Percentiles rank a stretch among this genome's conserved stretches.
Conservation (phyloP, 805 yeast genomes). For the Brettanomyces sp. region DNA sequence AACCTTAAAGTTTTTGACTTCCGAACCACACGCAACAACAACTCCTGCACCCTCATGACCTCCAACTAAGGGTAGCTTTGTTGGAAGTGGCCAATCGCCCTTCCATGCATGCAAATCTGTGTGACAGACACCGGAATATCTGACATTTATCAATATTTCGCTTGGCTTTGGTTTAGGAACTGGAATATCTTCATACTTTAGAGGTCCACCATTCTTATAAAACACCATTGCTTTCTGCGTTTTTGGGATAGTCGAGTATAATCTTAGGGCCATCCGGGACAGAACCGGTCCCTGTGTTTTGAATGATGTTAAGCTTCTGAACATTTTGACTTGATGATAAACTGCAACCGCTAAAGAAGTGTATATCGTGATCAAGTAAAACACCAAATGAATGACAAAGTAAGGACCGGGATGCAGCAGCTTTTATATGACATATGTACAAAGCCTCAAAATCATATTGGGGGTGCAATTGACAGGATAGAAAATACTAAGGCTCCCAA, state of each 20-base stretch:
- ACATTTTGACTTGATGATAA: too few species aligned
- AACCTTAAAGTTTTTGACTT: slow-evolving; percentile 60
- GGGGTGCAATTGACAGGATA: too few species aligned
- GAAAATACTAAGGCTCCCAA: too few species aligned
- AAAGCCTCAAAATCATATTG: too few species aligned
- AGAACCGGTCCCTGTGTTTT: too few species aligned
- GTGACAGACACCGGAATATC: slow-evolving; percentile 89
- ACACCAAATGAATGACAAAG: too few species aligned
- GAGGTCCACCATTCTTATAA: slow-evolving; percentile 55
- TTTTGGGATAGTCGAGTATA: slow-evolving; percentile 35
- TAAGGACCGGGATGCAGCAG: too few species aligned
- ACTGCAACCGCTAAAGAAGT: too few species aligned
- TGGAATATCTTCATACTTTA: slow-evolving; percentile 63
- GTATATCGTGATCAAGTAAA: too few species aligned
- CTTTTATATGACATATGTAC: too few species aligned
- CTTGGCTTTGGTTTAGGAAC: slow-evolving; percentile 73
- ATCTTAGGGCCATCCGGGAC: neutral
- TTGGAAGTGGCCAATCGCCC: slow-evolving; percentile 83
- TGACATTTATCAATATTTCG: slow-evolving; percentile 72
- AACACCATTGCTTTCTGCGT: slow-evolving; percentile 67
- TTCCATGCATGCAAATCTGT: slow-evolving; percentile 91
- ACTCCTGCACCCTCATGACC: slow-evolving; percentile 90
- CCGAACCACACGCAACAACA: slow-evolving; percentile 67
- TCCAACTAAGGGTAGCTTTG: slow-evolving; percentile 71
- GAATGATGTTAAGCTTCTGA: too few species aligned